Base-by-base conservation (phyloP, 176 grass and related monocot genomes). In the Eremochloa ophiuroides region DNA sequence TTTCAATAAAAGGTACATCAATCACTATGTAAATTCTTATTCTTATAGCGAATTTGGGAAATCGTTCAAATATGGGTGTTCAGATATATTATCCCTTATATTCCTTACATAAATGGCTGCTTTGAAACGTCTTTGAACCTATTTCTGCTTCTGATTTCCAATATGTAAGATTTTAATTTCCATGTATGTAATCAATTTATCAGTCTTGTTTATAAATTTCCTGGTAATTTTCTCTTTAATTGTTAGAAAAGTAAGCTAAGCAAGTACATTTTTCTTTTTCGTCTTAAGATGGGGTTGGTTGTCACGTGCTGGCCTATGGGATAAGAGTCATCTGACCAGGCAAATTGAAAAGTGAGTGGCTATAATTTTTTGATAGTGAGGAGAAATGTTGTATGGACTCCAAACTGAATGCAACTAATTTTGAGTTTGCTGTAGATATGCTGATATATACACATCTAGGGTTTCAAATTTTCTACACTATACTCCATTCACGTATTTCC, bases 401-500 rank as follows among this genome's bases (percentile, higher is more conserved):
- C 10, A 34, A 15, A 61, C 7, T 80, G 79, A 89, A 77, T 71
- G 27, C 17, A 58, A 89, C 16, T 82, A 30, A 43, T 67, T 69
- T 70, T 86, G 9, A 73, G 23, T 51, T 69, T 69, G 10, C 51
- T 90, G 74, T 80, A 98, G 95, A 77, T 98, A 98, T 91, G 95
- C 92, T 29, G 95, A 98, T 86, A 98, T 98, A 83, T 98, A 98
- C 86, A 98, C 92, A 73, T 94, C 95, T 55, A 92, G 90, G 80
- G 95, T 98, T 79, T 98, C 95, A 83, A 98, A 98, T 89, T 98
- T 98, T 78, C 86, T 98, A 74, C 90, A 89, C 15, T 98, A 98
- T 77, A 98, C 95, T 29, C 95, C 95, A 74, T 98, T 98, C 82
- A 94, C 94, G 95, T 98, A 98, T 80, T 98, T 98, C 84, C 88